phyloP scores from a whole-genome alignment of 352 stramenopile species.

The Phytophthora megakarya region DNA sequence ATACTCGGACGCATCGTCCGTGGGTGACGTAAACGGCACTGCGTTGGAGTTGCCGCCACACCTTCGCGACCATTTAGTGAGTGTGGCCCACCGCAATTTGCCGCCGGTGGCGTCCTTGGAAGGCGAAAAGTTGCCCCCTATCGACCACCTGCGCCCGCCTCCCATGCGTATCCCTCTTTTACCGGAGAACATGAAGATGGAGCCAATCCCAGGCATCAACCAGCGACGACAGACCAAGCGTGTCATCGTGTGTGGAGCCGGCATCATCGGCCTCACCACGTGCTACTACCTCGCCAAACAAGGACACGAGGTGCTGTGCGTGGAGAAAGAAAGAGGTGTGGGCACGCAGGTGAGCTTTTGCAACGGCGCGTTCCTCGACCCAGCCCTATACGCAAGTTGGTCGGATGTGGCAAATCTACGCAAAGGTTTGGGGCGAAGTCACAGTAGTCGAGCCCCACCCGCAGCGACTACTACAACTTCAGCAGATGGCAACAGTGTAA shows the following conservation, averaged over 20 bases:
- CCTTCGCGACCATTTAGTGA: conserved; percentile 63
- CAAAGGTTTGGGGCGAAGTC: conserved; percentile 34
- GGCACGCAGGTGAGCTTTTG: conserved; percentile 83
- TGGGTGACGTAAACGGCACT: conserved; percentile 34
- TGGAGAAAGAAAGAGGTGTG: conserved; percentile 82
- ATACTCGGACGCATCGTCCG: conserved; percentile 47
- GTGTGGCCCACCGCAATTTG: conserved; percentile 39
- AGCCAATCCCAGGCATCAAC: conserved; percentile 61
- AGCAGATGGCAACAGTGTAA: conserved; percentile 43
- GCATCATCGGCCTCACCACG: conserved; percentile 84
- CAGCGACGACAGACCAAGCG: conserved; percentile 68
- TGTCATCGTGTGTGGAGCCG: conserved; percentile 86
- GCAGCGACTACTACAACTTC: conserved; percentile 22
- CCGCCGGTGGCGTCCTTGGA: conserved; percentile 40
- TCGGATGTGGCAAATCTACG: conserved; percentile 71
- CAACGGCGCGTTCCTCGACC: conserved; percentile 85
- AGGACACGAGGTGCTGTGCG: conserved; percentile 85
- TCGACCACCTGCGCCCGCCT: conserved; percentile 55
- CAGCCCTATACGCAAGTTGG: conserved; percentile 82
- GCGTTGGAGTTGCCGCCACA: conserved; percentile 60
- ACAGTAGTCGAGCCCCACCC: conserved; percentile 11
- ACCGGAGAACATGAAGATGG: conserved; percentile 73
- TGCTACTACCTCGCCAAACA: conserved; percentile 88
- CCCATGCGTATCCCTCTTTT: conserved; percentile 63
- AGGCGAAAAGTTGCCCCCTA: conserved; percentile 61